Conservation (phyloP, 148 eudicot genomes). For the Diospyros kaki region DNA sequence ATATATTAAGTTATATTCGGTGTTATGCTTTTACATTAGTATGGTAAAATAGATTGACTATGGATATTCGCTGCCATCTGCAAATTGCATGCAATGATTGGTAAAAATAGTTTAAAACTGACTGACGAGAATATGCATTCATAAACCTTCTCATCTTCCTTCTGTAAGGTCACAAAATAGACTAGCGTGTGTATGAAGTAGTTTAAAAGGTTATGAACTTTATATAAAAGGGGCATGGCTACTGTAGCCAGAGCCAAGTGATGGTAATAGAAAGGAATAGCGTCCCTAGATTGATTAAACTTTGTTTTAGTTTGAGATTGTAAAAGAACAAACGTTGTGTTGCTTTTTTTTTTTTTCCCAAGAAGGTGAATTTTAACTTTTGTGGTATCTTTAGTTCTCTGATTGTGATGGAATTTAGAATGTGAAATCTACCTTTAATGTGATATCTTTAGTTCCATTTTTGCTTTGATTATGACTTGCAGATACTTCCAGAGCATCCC, state of each 20-base stretch:
- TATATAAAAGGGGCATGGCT: background rate
- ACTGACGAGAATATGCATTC: no score
- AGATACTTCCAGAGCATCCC: constrained; percentile 32
- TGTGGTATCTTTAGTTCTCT: background rate
- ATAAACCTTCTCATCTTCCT: no score
- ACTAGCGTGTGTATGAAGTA: no score
- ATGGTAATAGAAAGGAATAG: background rate
- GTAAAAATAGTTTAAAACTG: no score
- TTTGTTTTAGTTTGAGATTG: background rate
- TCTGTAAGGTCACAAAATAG: no score
- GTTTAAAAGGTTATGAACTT: background rate
- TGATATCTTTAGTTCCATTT: background rate
- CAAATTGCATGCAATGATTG: no score
- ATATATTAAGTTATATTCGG: no score
- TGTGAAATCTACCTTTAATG: background rate
- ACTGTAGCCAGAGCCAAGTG: no score
- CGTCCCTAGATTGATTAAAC: background rate
- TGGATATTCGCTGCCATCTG: no score
- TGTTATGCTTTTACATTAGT: no score
- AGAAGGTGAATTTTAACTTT: background rate
- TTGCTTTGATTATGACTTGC: background rate
- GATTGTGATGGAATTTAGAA: background rate
- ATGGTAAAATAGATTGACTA: no score
- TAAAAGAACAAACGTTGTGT: background rate
- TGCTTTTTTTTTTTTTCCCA: no score